These are phyloP conservation scores for Lactarius vividus DNA, from an alignment of 768 basidiomycete species.

Conservation along the genomic window DNA sequence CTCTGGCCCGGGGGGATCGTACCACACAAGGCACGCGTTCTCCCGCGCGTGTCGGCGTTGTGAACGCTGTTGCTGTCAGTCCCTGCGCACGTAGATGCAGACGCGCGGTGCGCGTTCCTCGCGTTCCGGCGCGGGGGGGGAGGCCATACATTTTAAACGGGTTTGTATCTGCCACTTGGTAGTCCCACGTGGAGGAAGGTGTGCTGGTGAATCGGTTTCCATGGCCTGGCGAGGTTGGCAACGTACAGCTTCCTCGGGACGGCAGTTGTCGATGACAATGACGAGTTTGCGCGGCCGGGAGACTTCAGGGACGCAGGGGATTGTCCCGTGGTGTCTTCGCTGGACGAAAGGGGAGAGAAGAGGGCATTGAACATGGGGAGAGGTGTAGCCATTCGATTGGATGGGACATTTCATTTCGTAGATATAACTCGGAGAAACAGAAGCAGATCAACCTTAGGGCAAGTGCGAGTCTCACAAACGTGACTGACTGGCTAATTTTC, in stretches of 20 bases:
- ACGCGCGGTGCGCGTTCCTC: too few species aligned
- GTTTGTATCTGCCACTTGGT: conserved; percentile 13
- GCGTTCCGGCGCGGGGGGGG: too few species aligned
- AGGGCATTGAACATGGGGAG: conserved; percentile 30
- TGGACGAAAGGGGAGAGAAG: conserved; percentile 30
- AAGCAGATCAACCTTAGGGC: neutral
- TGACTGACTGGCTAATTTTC: neutral
- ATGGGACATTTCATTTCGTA: conserved; percentile 29
- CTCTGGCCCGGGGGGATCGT: too few species aligned
- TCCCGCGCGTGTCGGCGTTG: too few species aligned
- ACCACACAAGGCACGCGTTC: too few species aligned
- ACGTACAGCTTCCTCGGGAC: conserved; percentile 35
- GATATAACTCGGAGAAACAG: neutral
- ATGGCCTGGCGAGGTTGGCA: conserved; percentile 28
- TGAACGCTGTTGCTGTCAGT: too few species aligned
- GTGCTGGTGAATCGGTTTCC: conserved; percentile 43
- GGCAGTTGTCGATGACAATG: conserved; percentile 32
- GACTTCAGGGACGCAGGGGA: conserved; percentile 17
- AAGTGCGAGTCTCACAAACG: too few species aligned
- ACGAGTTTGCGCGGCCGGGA: conserved; percentile 30
- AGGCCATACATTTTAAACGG: conserved; percentile 46
- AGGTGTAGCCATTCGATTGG: conserved; percentile 41
- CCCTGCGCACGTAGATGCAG: too few species aligned
- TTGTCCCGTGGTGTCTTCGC: conserved; percentile 42
- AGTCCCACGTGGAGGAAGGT: conserved; percentile 49